Base-by-base conservation (phyloP, 2,329 filamentous ascomycete species). In the Nemania diffusa region DNA sequence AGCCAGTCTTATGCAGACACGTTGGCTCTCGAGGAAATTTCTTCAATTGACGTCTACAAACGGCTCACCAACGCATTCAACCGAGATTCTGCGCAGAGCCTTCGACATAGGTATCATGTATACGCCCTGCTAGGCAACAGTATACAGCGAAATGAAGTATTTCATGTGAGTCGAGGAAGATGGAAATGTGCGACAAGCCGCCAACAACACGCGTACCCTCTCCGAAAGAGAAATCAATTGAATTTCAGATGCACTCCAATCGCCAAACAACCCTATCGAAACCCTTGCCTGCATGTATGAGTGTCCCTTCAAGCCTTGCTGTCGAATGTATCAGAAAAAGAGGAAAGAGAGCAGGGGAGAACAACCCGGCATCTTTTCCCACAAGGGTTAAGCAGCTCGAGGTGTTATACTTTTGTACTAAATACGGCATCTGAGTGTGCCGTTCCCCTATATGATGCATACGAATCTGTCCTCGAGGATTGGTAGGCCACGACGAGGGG, bases 241-340 rank as follows among this genome's bases (percentile, higher is more conserved):
- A 76, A 75, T 75, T 37, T 77, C 74, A 74, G 72, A 76, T 75
- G 74, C 75, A 76, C 75, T 76, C 75, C 74, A 72, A 73, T 76
- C 75, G 74, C 74, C 74, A 71, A 76, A 76, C 74, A 71, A 74
- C 72, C 74, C 71, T 75, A 75, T 76, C 72, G 71, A 76, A 76
- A 71, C 71, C 74, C 73, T n/a, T 76, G 75, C 72, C 73, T 73
- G 73, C 73, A 73, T 77, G 74, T 75, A 74, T 75, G 72, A 75
- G 71, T 62, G 71, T 73, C 72, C 75, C 70, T 71, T 69, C 73
- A 73, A 73, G 68, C 72, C 69, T 72, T 67, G 67, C 71, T 74
- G 71, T 71, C 67, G 69, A 75, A 74, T 73, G 72, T 74, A 71
- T 69, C 72, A 73, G 70, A 71, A 74, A 75, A 76, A 74, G 68